Percentiles rank a stretch among this genome's conserved stretches.
phyloP scores from a whole-genome alignment of 176 grass and related monocot genomes.

The Phyllostachys edulis region DNA sequence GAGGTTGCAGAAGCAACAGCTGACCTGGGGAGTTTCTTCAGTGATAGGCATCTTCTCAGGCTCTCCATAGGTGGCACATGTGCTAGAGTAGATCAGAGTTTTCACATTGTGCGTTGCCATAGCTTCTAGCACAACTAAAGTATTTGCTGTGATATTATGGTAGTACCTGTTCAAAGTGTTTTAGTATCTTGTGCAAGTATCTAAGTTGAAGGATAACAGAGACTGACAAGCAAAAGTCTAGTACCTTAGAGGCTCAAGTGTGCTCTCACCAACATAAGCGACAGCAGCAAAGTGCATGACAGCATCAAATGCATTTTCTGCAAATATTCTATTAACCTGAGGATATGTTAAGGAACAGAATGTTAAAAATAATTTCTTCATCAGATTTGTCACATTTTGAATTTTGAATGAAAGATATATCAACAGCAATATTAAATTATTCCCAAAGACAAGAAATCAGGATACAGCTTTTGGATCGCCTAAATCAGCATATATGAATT shows the following conservation, averaged over 20 bases:
- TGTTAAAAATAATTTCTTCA: not conserved
- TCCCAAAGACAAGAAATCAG: conserved; percentile 1
- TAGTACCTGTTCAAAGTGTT: conserved; percentile 63
- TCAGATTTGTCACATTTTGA: not conserved
- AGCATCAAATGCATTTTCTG: conserved; percentile 84
- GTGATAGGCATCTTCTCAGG: conserved; percentile 97
- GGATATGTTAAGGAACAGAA: conserved; percentile 31
- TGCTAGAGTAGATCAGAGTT: conserved; percentile 93
- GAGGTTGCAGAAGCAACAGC: not conserved
- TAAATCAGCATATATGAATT: conserved; percentile 87
- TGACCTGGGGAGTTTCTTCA: conserved; percentile 89
- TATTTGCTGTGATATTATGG: conserved; percentile 91
- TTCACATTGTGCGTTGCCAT: conserved; percentile 70
- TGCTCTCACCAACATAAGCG: conserved; percentile 88
- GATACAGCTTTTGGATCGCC: conserved; percentile 78
- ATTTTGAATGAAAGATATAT: not conserved
- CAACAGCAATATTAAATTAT: not conserved
- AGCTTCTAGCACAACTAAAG: conserved; percentile 75
- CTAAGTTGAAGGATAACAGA: not conserved
- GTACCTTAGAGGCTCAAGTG: conserved; percentile 86
- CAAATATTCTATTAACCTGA: conserved; percentile 73
- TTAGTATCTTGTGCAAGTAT: not conserved
- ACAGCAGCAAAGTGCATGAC: conserved; percentile 94
- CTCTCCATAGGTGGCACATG: conserved; percentile 90
- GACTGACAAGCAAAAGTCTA: not conserved